Evolutionary conservation across 1,284 basidiomycete species (phyloP), one percentile per base, ranked within the genome.

Genomic region (Apiotrichum porosum): DNA sequence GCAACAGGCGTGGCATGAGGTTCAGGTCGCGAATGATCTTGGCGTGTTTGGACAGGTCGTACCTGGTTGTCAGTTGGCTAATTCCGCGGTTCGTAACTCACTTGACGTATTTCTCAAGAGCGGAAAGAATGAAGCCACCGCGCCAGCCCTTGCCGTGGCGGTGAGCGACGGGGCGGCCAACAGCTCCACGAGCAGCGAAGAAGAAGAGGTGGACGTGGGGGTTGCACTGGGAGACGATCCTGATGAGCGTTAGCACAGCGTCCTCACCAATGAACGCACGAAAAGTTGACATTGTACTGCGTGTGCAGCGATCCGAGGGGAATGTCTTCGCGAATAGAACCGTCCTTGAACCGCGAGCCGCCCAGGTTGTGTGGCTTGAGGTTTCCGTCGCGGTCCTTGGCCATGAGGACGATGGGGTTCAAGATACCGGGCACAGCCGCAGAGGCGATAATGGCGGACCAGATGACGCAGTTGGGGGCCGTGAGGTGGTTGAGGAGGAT

Each of bases 191-290:
- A 24, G 91, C 87, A 1, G 90, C 90, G 64, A 97, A 97, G 75
- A 95, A 94, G 76, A 98, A 98, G n/a, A 97, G 65, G 71, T 97
- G 94, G 12, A 98, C 90, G 69, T 98, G 95, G 0, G 93, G 94
- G 64, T 97, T 98, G 24, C 89, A 92, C 52, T 74, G 93, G 1
- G 88, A 92, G 30, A 98, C 94, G 40, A 97, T 86, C 2, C 90
- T 88, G n/a, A n/a, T n/a, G n/a, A n/a, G n/a, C n/a, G n/a, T n/a
- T n/a, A n/a, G n/a, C n/a, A n/a, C n/a, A n/a, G n/a, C n/a, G n/a
- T n/a, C n/a, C n/a, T n/a, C n/a, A n/a, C n/a, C n/a, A n/a, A n/a
- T n/a, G n/a, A n/a, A n/a, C n/a, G n/a, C n/a, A n/a, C n/a, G n/a
- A n/a, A 69, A 95, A 86, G 56, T 92, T 97, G 51, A 95, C 92